Base-by-base conservation (phyloP, 805 yeast species). In the Wilhelminamyces savonicus region DNA sequence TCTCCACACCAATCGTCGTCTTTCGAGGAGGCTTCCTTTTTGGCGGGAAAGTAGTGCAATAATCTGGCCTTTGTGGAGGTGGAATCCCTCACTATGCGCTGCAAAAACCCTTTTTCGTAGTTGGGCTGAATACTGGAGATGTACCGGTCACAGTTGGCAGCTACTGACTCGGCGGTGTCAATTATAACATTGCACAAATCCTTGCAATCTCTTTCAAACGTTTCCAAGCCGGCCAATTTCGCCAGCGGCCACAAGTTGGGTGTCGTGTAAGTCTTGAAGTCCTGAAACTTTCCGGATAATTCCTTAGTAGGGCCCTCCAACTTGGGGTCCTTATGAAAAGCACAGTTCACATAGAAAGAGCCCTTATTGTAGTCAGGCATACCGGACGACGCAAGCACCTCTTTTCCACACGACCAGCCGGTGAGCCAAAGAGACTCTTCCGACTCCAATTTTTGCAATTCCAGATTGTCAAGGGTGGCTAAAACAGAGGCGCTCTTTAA, bases 391-490 rank as follows among this genome's bases (percentile, higher is more conserved):
- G 59, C 59, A 21, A 76, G 55, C 20, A 49, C 61, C 40, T 76
- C 82, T 30, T 64, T 68, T 1, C 81, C 81, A 15, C 73, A 48
- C 7, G 80, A 74, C 81, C 81, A 76, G 1, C 81, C 82, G 1
- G 71, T 68, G 6, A 73, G 51, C 70, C 75, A 76, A 37, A 49
- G 54, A 0, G 74, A 64, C 29, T 71, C 75, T 12, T 67, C 69
- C 15, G 54, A 56, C 40, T 74, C 79, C 30, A 74, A 52, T 12
- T 38, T 26, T 3, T 43, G 46, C 21, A 74, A 50, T 7, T 50
- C 46, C 2, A 44, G 44, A 7, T 30, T 31, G 1, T 71, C 60
- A 3, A 69, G 52, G 23, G 49, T 50, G 13, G 74, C 71, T 16
- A 74, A 50, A 16, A 46, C 43, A 3, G 71, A 56, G 3, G 74